Evolutionary conservation across 306 rosid genomes (phyloP).

Genomic region (Quercus engelmannii): DNA sequence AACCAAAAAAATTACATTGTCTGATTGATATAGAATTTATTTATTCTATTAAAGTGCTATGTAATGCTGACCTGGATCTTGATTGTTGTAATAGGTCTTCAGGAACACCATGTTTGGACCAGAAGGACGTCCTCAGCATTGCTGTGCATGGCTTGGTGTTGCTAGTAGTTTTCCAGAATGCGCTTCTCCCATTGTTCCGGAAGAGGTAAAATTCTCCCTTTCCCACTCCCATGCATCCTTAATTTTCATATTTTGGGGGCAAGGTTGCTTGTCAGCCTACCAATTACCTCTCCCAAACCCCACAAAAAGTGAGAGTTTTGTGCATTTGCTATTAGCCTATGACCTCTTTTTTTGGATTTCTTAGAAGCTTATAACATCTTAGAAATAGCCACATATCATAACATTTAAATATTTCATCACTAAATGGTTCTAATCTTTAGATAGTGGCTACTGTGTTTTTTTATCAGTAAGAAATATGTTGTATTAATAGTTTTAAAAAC

Average conservation of each 20-base stretch:
- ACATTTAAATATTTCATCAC: background rate
- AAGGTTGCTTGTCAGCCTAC: too few species aligned
- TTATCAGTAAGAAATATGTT: background rate
- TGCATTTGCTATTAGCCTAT: too few species aligned
- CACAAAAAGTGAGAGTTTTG: too few species aligned
- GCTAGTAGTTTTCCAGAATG: slow-evolving; percentile 99
- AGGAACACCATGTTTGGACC: slow-evolving; percentile 99
- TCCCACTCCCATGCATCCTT: background rate
- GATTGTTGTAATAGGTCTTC: slow-evolving; percentile 59
- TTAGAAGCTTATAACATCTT: background rate
- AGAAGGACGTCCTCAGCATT: slow-evolving; percentile 99
- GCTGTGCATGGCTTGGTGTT: slow-evolving; percentile 99
- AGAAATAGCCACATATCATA: background rate
- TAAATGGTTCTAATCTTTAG: background rate
- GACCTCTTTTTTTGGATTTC: background rate
- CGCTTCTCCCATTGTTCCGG: slow-evolving; percentile 85
- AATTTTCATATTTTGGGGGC: background rate
- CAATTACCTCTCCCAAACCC: too few species aligned
- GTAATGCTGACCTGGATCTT: slow-evolving; percentile 11
- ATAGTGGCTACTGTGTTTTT: background rate
- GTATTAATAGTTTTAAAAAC: background rate
- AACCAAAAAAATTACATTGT: slow-evolving; percentile 19
- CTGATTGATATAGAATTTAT: background rate
- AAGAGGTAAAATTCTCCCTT: slow-evolving; percentile 61
- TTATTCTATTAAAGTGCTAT: slow-evolving; percentile 4